Conservation (phyloP, 306 rosid genomes). For the Quercus dentata region DNA sequence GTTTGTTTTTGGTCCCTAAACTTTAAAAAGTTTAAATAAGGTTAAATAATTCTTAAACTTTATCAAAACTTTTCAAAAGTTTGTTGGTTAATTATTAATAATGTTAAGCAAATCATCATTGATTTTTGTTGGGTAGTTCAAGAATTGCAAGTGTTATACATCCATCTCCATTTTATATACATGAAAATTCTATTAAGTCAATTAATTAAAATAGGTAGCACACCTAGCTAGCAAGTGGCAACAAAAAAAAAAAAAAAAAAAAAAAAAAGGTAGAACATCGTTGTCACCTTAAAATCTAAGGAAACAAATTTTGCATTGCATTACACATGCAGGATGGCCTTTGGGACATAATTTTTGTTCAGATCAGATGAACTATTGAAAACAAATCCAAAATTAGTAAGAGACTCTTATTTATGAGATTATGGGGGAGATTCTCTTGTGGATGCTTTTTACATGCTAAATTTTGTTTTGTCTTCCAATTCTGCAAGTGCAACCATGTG, state of each 20-base stretch:
- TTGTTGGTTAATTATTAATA: not conserved
- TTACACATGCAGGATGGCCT: not conserved
- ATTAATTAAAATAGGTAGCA: constrained; percentile 7
- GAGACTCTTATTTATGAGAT: not conserved
- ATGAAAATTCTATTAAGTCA: not conserved
- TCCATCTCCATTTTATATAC: not conserved
- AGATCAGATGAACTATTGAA: not conserved
- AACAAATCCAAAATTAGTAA: not conserved
- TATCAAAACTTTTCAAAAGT: too few species aligned
- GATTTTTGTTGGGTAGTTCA: not conserved
- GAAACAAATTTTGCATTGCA: not conserved
- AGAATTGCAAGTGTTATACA: not conserved
- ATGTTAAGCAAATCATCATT: not conserved
- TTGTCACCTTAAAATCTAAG: not conserved
- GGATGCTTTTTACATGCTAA: too few species aligned
- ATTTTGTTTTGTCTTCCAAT: too few species aligned
- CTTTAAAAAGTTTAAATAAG: too few species aligned
- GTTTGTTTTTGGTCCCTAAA: too few species aligned
- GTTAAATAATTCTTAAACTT: too few species aligned
- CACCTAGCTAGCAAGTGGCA: not conserved
- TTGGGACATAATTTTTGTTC: not conserved
- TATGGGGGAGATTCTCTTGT: too few species aligned
- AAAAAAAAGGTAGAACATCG: constrained; percentile 14
- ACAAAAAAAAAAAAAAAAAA: too few species aligned
- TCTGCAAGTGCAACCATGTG: too few species aligned